Evolutionary conservation across 495 filamentous ascomycete species (phyloP), one percentile per base, ranked within the genome.

Genomic region (Hypoxylon lienhwacheense): DNA sequence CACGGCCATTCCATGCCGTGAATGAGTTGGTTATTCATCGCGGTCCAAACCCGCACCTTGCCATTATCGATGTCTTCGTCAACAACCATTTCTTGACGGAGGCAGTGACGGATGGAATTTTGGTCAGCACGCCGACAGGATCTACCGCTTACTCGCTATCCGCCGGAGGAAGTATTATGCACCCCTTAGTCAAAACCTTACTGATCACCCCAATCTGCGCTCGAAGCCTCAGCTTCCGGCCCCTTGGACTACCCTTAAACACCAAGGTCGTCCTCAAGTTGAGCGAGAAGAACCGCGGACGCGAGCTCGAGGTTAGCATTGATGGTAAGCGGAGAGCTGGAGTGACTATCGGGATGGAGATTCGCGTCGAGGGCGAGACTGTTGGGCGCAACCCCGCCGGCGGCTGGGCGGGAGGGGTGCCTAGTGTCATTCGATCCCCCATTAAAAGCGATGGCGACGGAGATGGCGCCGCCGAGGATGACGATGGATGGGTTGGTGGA

Each of bases 11-110:
- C 3, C 91, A 95, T 66, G 93, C 93, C 39, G 88, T 97, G 73
- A 98, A 98, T 66, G 93, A 98, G 66, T 80, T 98, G 5, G 86
- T 93, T 20, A 85, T 98, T 37, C 95, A 98, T 65, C 87, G 93
- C 10, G 93, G 93, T 41, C 80, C 84, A 28, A 85, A 89, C 52
- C 89, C 93, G 0, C 93, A 98, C 70, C 81, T 98, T 1, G 88
- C 90, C 6, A 86, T 96, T 50, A 81, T 98, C 55, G 88, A 92
- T 53, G 86, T 98, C 29, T 93, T 79, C 65, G 82, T 97, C 26
- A 89, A 88, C 50, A 83, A 84, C 7, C 84, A 89, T 40, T 90
- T 90, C 58, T 75, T 98, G 16, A 98, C 93, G 3, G 89, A 95
- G 61, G 90, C 88, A 0, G 90, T 97, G 19, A 90, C 91, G 0